Conservation (phyloP, 257 asterid species). For the Solanum habrochaites region DNA sequence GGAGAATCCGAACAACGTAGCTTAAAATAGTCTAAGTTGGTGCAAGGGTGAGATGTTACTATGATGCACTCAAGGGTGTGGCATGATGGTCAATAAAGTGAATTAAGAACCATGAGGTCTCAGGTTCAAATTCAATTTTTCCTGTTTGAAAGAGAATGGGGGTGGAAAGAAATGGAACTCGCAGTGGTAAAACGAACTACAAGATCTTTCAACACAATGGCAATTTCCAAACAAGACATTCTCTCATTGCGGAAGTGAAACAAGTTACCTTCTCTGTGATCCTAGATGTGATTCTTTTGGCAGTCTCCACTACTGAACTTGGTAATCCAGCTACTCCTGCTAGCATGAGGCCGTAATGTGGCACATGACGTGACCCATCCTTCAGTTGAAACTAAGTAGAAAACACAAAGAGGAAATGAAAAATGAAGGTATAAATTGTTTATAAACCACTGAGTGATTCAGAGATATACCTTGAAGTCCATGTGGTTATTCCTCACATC, state of each 20-base stretch:
- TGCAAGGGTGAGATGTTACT: neutral
- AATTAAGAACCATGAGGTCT: neutral
- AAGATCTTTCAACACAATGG: neutral
- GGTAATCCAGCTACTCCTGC: slow-evolving; percentile 96
- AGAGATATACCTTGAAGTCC: slow-evolving; percentile 75
- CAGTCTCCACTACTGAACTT: slow-evolving; percentile 55
- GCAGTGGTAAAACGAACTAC: neutral
- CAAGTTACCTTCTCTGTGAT: slow-evolving; percentile 51
- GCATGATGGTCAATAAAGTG: neutral
- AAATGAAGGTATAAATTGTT: neutral
- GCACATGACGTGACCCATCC: slow-evolving; percentile 72
- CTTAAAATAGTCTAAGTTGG: too few species aligned
- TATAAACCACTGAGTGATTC: neutral
- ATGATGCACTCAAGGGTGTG: neutral
- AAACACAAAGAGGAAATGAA: slow-evolving; percentile 1
- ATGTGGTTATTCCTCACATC: slow-evolving; percentile 71
- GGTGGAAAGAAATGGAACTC: neutral
- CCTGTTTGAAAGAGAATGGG: neutral
- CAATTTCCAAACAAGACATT: neutral
- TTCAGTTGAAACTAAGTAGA: slow-evolving; percentile 66
- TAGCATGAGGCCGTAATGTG: slow-evolving; percentile 93
- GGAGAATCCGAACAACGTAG: too few species aligned
- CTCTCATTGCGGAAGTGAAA: neutral
- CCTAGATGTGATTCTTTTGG: slow-evolving; percentile 57
- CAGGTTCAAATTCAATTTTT: neutral